Conservation (phyloP, 2,329 filamentous ascomycete species). For the Alternaria postmessia region DNA sequence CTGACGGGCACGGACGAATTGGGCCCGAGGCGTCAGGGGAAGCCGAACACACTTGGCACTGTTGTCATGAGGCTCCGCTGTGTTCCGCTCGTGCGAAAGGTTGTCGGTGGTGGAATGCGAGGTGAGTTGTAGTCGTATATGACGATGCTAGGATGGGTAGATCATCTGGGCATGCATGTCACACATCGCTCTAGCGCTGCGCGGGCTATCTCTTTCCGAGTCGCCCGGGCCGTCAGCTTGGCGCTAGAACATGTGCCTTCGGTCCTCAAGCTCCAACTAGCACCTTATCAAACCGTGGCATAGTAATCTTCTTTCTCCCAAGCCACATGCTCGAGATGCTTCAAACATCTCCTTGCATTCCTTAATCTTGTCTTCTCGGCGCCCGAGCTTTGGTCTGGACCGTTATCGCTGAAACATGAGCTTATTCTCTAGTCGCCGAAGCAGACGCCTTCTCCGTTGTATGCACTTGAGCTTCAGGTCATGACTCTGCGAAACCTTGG, state of each 20-base stretch:
- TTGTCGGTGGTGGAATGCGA: not conserved
- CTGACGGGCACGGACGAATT: constrained; percentile 1
- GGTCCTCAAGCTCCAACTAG: not conserved
- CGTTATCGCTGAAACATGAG: not conserved
- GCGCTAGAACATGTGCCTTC: not conserved
- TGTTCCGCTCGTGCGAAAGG: not conserved
- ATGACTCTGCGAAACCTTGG: not conserved
- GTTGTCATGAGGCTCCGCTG: not conserved
- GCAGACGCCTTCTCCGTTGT: not conserved
- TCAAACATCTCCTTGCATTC: not conserved
- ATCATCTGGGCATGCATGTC: constrained; percentile 2
- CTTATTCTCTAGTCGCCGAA: not conserved
- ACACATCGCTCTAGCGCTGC: not conserved
- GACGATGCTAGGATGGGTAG: not conserved
- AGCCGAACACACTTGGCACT: not conserved
- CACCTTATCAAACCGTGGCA: not conserved
- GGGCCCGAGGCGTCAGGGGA: not conserved
- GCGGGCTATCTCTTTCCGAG: not conserved
- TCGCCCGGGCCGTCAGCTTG: not conserved
- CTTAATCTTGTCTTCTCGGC: not conserved
- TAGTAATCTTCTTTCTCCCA: not conserved
- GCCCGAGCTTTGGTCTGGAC: not conserved
- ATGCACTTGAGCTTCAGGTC: not conserved
- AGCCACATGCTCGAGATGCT: not conserved
- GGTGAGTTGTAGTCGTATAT: not conserved